These are phyloP conservation scores for Talaromyces pinophilus DNA, from an alignment of 2,329 filamentous ascomycete species.

Conservation along the genomic window DNA sequence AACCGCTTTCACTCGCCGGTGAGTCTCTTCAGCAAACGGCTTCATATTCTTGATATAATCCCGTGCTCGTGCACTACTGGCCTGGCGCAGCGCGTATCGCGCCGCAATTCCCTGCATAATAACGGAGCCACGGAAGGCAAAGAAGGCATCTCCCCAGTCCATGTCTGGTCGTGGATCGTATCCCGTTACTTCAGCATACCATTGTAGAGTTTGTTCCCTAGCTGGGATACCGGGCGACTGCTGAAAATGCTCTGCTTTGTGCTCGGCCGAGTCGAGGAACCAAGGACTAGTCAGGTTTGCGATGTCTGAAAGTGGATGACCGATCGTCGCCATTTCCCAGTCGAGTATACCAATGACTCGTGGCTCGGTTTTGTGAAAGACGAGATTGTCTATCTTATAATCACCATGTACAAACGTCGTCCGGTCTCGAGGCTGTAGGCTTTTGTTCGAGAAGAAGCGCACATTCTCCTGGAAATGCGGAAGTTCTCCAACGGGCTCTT, in stretches of 20 bases:
- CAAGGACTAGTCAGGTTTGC: slow-evolving; percentile 67
- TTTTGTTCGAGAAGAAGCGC: slow-evolving; percentile 70
- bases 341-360: slow-evolving; percentile 90
- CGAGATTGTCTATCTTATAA: slow-evolving; percentile 90
- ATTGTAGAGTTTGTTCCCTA: slow-evolving; percentile 59
- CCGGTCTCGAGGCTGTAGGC: slow-evolving; percentile 72
- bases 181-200: slow-evolving; percentile 68
- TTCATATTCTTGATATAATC: slow-evolving; percentile 69
- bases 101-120: slow-evolving; percentile 92
- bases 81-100: slow-evolving; percentile 78
- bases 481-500: slow-evolving; percentile 74
- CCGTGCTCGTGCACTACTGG: slow-evolving; percentile 79
- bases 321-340: slow-evolving; percentile 98
- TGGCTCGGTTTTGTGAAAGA: slow-evolving; percentile 86
- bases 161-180: slow-evolving; percentile 66
- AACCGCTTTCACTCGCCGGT: slow-evolving; percentile 65
- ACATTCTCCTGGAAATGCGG: slow-evolving; percentile 82
- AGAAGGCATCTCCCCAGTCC: slow-evolving; percentile 66
- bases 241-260: slow-evolving; percentile 56
- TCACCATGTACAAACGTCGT: slow-evolving; percentile 86
- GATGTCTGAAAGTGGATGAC: slow-evolving; percentile 91
- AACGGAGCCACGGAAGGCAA: slow-evolving; percentile 59
- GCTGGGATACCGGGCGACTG: slow-evolving; percentile 68
- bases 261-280: slow-evolving; percentile 37
- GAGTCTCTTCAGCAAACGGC: slow-evolving; percentile 76